Percentiles rank a stretch among this genome's conserved stretches.
Conservation (phyloP, 768 basidiomycete genomes). For the Tulasnella sp. region DNA sequence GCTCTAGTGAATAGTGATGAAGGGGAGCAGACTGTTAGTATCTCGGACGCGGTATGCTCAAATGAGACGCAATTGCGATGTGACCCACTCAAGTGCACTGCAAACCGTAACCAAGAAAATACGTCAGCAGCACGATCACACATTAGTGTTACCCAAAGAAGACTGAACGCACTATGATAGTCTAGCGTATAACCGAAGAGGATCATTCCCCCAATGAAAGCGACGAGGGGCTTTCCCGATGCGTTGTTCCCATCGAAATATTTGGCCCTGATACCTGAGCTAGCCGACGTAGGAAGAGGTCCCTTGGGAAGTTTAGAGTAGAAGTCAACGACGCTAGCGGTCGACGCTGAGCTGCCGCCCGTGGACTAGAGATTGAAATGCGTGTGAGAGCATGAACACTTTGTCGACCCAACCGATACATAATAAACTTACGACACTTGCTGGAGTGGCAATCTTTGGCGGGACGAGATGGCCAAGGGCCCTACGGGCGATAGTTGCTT, state of each 20-base stretch:
- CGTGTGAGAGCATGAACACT: not conserved
- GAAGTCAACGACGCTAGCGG: slow-evolving; percentile 81
- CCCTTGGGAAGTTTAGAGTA: slow-evolving; percentile 97
- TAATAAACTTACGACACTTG: slow-evolving; percentile 58
- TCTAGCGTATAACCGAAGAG: slow-evolving; percentile 77
- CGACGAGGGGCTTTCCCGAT: slow-evolving; percentile 55
- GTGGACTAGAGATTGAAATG: slow-evolving; percentile 39
- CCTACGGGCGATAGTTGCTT: slow-evolving; percentile 73
- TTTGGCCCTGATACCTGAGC: slow-evolving; percentile 59
- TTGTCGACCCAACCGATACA: not conserved
- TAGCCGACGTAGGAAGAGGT: slow-evolving; percentile 45
- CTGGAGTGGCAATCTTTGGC: slow-evolving; percentile 89
- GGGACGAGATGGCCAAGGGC: slow-evolving; percentile 79
- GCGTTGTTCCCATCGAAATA: slow-evolving; percentile 84
- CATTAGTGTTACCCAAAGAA: slow-evolving; percentile 12
- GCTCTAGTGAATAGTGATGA: slow-evolving; percentile 39
- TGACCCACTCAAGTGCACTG: slow-evolving; percentile 77
- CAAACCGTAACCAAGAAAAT: slow-evolving; percentile 1
- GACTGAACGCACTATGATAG: slow-evolving; percentile 81
- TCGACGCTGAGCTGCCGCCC: slow-evolving; percentile 68
- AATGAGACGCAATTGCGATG: not conserved
- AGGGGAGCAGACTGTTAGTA: not conserved
- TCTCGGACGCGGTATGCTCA: not conserved
- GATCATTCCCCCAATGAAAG: slow-evolving; percentile 55
- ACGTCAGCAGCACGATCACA: not conserved